Conservation (phyloP, 1,139 yeast genomes). For the Geotrichum reessii region DNA sequence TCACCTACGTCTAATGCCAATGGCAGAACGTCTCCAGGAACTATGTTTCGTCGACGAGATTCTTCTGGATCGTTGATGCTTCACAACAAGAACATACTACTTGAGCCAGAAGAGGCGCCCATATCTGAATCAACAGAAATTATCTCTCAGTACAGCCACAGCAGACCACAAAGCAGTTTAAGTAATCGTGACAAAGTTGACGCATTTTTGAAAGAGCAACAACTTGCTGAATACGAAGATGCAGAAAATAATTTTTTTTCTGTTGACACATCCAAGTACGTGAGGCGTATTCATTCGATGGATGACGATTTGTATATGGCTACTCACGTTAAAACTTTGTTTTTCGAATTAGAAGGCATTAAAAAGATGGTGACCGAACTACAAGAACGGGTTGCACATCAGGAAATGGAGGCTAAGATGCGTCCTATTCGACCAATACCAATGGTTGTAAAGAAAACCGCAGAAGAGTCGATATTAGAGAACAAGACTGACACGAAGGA, state of each 20-base stretch:
- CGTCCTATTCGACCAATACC: not conserved
- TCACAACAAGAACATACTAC: not conserved
- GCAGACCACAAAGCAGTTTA: not conserved
- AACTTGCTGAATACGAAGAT: not conserved
- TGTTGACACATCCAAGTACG: not conserved
- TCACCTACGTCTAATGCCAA: conserved; percentile 14
- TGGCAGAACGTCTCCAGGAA: conserved; percentile 1
- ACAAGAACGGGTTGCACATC: conserved; percentile 5
- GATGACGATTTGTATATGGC: not conserved
- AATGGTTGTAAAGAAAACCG: not conserved
- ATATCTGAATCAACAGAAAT: not conserved
- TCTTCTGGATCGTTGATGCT: conserved; percentile 11
- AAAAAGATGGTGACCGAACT: conserved; percentile 9
- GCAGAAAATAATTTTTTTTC: not conserved
- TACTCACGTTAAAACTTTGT: not conserved
- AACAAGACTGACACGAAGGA: not conserved
- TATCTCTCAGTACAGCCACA: not conserved
- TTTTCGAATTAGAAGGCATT: conserved; percentile 11
- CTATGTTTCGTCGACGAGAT: not conserved
- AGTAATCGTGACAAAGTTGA: not conserved
- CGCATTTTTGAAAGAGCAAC: not conserved
- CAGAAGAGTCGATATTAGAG: not conserved
- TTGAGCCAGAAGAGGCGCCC: not conserved
- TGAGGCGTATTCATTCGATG: not conserved
- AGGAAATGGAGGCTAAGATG: not conserved